Evolutionary conservation across 2,329 filamentous ascomycete species (phyloP).

Genomic region (Talaromyces sp.): DNA sequence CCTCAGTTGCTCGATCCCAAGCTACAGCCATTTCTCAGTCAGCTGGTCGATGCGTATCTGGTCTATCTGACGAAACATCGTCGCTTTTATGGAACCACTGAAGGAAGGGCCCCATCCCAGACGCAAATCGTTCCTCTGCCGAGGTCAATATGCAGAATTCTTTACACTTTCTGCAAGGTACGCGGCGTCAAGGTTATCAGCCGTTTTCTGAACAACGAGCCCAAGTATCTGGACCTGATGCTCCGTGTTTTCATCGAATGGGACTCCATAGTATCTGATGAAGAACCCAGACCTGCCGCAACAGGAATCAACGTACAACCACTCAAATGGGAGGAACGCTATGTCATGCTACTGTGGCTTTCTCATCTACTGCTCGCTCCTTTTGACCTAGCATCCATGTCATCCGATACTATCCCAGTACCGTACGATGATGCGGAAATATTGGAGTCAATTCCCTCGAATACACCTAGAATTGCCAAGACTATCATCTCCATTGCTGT

Average conservation of each 20-base stretch:
- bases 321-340: conserved; percentile 82
- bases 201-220: conserved; percentile 85
- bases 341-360: conserved; percentile 82
- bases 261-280: conserved; percentile 24
- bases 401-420: conserved; percentile 42
- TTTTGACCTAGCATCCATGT: conserved; percentile 86
- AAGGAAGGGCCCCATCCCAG: conserved; percentile 31
- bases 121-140: conserved; percentile 50
- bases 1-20: conserved; percentile 87
- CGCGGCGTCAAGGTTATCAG: conserved; percentile 89
- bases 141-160: conserved; percentile 67
- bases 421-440: conserved; percentile 30
- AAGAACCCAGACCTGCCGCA: conserved; percentile 15
- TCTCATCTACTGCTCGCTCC: conserved; percentile 77
- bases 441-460: conserved; percentile 46
- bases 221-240: conserved; percentile 74
- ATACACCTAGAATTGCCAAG: conserved; percentile 64
- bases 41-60: conserved; percentile 70
- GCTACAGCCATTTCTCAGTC: conserved; percentile 68
- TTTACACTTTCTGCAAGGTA: conserved; percentile 93
- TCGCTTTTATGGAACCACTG: conserved; percentile 35
- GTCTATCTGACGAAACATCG: conserved; percentile 51
- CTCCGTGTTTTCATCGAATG: conserved; percentile 67
- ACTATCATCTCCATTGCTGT: conserved; percentile 67
- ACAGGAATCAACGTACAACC: conserved; percentile 21